phyloP scores from a whole-genome alignment of 129 eudicot genomes.

The Pittosporum tobira region DNA sequence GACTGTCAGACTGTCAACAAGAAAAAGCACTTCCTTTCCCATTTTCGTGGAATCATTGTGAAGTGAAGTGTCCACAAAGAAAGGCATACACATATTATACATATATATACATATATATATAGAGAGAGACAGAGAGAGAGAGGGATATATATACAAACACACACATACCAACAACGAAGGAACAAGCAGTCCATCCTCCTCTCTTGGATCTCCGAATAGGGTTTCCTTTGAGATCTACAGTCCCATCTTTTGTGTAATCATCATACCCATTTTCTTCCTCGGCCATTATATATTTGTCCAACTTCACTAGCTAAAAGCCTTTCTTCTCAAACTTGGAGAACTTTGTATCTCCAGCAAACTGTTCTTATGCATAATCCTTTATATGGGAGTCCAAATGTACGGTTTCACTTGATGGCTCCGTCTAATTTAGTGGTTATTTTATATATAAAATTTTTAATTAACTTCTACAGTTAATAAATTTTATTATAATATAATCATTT shows the following conservation, averaged over 20 bases:
- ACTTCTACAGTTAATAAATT: too few relatives aligned
- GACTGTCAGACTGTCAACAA: not conserved
- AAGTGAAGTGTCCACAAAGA: not conserved
- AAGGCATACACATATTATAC: too few relatives aligned
- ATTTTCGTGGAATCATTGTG: not conserved
- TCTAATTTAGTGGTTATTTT: too few relatives aligned
- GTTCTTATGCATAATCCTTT: not conserved
- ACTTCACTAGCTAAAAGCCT: too few relatives aligned
- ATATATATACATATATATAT: not conserved
- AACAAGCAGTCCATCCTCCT: conserved; percentile 85
- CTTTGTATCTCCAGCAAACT: not conserved
- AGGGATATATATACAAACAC: not conserved
- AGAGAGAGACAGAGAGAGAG: not conserved
- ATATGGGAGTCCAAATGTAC: too few relatives aligned
- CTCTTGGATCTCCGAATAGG: conserved; percentile 66
- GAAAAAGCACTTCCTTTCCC: not conserved
- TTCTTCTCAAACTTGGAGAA: too few relatives aligned
- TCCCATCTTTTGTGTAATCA: conserved; percentile 71
- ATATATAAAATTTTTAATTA: too few relatives aligned
- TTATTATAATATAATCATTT: too few relatives aligned
- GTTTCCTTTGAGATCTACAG: conserved; percentile 76
- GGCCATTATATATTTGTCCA: not conserved
- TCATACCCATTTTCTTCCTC: conserved; percentile 18
- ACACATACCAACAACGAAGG: conserved; percentile 54
- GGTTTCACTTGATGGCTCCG: too few relatives aligned